Evolutionary conservation across 352 stramenopile species (phyloP).

Genomic region (Globisporangium mamillatum): DNA sequence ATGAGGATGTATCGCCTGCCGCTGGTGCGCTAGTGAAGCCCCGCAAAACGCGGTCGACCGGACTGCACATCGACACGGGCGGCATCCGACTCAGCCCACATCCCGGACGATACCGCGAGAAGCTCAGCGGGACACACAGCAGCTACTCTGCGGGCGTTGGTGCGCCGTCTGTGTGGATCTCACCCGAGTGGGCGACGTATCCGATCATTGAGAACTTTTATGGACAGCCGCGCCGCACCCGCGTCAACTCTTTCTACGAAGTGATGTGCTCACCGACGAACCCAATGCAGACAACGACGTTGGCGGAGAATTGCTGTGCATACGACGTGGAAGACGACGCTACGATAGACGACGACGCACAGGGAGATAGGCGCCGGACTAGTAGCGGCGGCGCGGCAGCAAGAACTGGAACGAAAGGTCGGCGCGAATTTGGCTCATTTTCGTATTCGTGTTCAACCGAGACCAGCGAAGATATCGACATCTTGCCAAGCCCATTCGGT

Average conservation of each 20-base stretch:
- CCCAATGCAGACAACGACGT: constrained; percentile 48
- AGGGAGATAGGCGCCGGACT: neutral
- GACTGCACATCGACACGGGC: constrained; percentile 14
- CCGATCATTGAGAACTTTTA: constrained; percentile 84
- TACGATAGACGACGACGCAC: constrained; percentile 15
- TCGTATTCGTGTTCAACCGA: constrained; percentile 72
- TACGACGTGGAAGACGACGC: constrained; percentile 31
- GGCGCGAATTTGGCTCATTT: constrained; percentile 48
- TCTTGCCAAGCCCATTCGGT: constrained; percentile 11
- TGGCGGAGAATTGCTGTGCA: constrained; percentile 54
- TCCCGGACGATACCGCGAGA: neutral
- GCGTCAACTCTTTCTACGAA: constrained; percentile 77
- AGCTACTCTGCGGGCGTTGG: constrained; percentile 8
- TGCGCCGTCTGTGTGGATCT: constrained; percentile 68
- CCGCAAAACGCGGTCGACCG: neutral
- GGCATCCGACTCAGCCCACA: constrained; percentile 6
- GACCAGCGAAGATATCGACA: constrained; percentile 51
- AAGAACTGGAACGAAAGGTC: constrained; percentile 16
- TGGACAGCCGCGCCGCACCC: constrained; percentile 36
- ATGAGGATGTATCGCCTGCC: neutral
- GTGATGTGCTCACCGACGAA: constrained; percentile 79
- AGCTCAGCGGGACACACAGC: constrained; percentile 7
- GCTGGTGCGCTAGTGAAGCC: neutral
- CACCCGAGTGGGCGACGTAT: constrained; percentile 65
- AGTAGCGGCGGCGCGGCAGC: neutral